Evolutionary conservation across 306 rosid species (phyloP).

Genomic region (Inga oerstediana): DNA sequence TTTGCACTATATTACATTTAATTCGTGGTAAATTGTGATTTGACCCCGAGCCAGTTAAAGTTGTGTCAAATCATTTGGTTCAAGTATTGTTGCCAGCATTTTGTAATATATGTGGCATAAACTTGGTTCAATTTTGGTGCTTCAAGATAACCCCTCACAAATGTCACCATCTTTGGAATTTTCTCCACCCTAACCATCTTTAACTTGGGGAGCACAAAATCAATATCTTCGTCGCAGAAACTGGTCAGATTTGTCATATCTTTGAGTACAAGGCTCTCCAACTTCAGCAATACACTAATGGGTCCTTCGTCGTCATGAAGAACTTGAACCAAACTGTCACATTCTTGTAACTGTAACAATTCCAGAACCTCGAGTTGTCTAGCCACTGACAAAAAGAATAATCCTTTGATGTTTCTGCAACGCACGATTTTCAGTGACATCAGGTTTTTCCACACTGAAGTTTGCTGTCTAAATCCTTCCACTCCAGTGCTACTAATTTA

Average conservation of each 20-base stretch:
- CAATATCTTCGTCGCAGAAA: neutral
- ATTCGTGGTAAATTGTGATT: no score
- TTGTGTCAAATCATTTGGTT: no score
- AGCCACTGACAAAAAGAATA: neutral
- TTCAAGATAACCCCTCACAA: neutral
- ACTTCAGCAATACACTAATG: no score
- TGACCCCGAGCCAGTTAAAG: no score
- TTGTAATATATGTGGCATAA: neutral
- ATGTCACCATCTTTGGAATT: neutral
- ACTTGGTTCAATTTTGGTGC: neutral
- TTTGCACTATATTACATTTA: no score
- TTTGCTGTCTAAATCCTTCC: neutral
- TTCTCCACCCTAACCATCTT: neutral
- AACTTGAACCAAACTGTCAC: neutral
- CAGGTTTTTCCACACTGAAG: neutral
- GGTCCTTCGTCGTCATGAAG: neutral
- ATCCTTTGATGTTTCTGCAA: neutral
- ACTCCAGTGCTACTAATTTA: neutral
- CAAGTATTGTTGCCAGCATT: neutral
- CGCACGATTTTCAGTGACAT: neutral
- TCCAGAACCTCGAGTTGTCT: neutral
- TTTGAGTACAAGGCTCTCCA: neutral
- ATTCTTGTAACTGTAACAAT: neutral
- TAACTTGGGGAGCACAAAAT: neutral
- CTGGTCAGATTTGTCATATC: neutral